Conservation (phyloP, 306 rosid genomes). For the Lagenaria siceraria region DNA sequence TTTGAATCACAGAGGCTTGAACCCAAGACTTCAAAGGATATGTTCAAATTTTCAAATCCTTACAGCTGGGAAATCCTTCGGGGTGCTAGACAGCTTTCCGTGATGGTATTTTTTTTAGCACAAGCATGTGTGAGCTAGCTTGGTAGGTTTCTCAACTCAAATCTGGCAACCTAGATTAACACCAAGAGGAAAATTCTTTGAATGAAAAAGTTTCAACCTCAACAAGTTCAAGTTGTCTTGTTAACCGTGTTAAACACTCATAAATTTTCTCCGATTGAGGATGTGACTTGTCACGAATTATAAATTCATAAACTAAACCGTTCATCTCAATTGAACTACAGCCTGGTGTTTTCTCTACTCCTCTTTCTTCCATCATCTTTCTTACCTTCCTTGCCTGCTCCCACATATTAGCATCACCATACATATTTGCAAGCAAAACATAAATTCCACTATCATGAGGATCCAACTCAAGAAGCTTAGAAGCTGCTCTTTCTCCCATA, state of each 20-base stretch:
- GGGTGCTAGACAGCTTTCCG: neutral
- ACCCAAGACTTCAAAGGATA: neutral
- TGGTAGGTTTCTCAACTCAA: neutral
- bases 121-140: neutral
- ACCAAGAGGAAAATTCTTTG: neutral
- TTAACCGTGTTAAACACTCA: constrained; percentile 38
- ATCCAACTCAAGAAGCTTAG: constrained; percentile 68
- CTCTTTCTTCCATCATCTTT: constrained; percentile 44
- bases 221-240: constrained; percentile 21
- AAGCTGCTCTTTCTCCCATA: constrained; percentile 62
- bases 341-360: constrained; percentile 86
- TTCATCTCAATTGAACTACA: constrained; percentile 80
- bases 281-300: constrained; percentile 77
- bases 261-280: constrained; percentile 55
- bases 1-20: neutral
- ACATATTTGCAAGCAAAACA: constrained; percentile 54
- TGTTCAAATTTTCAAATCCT: neutral
- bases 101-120: neutral
- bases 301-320: constrained; percentile 71
- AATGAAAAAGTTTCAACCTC: neutral
- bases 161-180: neutral
- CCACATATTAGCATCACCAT: constrained; percentile 55
- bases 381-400: constrained; percentile 38
- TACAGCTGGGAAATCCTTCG: neutral
- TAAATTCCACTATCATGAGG: constrained; percentile 60